Base-by-base conservation (phyloP, 768 basidiomycete species). In the Trametopsis cervina region DNA sequence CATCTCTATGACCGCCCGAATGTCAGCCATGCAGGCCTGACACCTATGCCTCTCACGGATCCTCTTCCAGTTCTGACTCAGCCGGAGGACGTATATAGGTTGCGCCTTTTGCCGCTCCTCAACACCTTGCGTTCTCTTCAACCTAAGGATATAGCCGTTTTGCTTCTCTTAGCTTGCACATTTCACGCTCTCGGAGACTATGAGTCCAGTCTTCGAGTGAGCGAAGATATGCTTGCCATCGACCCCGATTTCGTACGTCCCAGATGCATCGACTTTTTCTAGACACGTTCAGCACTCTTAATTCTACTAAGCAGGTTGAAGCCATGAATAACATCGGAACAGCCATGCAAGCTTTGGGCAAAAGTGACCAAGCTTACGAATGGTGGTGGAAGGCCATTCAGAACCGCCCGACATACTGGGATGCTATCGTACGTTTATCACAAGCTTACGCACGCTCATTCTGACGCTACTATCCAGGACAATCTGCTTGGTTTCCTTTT, bases 311-410 rank as follows among this genome's bases (percentile, higher is more conserved):
- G 12, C 39, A 69, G 66, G 67, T 60, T 39, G 70, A 72, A 52
- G 68, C 69, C 15, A 68, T 72, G 69, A 63, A 57, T 38, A 72
- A 72, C 49, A 65, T 71, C 25, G 70, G 69, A 6, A 66, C 65
- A 22, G 63, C 66, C 11, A 50, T 66, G 46, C 58, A 61, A 18
- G 64, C 64, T 6, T 56, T 67, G 54, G 66, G 66, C 22, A 55
- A 52, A 10, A 50, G 53, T 42, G 53, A 58, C 4, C 60, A 68
- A 26, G 70, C 70, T 1, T 66, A 65, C 47, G 54, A 54, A 17
- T 69, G 65, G 64, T 72, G 69, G 69, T 63, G 66, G 63, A 66
- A 66, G 47, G 69, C 70, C 20, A 65, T 72, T 42, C 57, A 56
- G 29, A 33, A 55, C 0, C 56, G 55, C 3, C 67, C 66, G 2